Base-by-base conservation (phyloP, 768 basidiomycete genomes). In the Mrakia blollopis region DNA sequence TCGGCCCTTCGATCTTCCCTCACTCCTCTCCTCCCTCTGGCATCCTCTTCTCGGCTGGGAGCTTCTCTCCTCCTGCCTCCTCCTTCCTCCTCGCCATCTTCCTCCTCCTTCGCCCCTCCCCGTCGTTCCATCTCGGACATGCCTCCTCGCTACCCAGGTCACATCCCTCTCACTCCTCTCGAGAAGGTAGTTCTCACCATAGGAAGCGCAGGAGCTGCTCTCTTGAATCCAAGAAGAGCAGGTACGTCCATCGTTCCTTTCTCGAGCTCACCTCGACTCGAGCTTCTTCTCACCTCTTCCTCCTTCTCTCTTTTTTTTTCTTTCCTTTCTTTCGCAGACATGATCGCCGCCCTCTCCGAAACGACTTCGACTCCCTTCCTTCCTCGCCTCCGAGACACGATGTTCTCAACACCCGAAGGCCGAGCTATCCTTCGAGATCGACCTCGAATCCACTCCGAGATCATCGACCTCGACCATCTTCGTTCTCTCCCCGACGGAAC, bases 281-380 rank as follows among this genome's bases (percentile, higher is more conserved):
- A 50, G 47, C 11, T 63, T 44, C 16, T 7, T 32, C n/a, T 13
- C 70, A 28, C 70, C 68, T 54, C 13, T 63, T 25, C 37, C 78
- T 71, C 60, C 35, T 76, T n/a, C 8, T 61, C 63, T 74, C 70
- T 32, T 52, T 79, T 28, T 79, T 68, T 28, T 67, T 50, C 6
- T 50, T 47, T 79, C 32, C 79, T 70, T 25, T 67, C 79, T 70
- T 25, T 67, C 44, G 5, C 79, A 98, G 95, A 99, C 83, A 93
- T 99, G 91, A 88, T 98, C 60, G 95, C 97, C 16, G 91, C 93
- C 7, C 87, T 98, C 13, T 93, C 93, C 32, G 97, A 98, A 84
- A 93, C 93, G 1, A 94, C 96, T 0, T 92, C 94, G 9, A 91
- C 92, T 3, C 87, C 89, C 0, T 89, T 89, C 73, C 86, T 98